Base-by-base conservation (phyloP, 2,329 filamentous ascomycete species). In the Exophiala mesophila region DNA sequence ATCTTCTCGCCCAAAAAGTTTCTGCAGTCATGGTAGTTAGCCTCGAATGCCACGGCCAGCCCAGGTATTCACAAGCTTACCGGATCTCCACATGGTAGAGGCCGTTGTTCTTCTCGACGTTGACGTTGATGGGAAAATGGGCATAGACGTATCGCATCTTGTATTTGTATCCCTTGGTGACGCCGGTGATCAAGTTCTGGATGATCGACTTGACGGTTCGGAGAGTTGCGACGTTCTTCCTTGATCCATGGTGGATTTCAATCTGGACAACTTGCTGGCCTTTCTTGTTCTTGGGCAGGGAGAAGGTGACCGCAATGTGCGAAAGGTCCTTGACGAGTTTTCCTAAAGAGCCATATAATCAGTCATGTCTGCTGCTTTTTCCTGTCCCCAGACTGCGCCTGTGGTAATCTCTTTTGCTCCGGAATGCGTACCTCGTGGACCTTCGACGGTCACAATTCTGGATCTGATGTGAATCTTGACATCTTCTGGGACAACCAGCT, bases 81-180 rank as follows among this genome's bases (percentile, higher is more conserved):
- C 92, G 84, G 78, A 98, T 97, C 83, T 98, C 92, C 67, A 98
- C 86, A 74, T 94, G 85, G 68, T 66, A 85, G 62, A 83, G 73
- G 60, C 83, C 89, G 66, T 72, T 70, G 81, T 90, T 90, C 85
- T 96, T 89, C 64, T 95, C 88, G 60, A 98, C 73, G 80, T 96
- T 97, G 77, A 98, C 90, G 82, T 98, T 98, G 88, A 98, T 98
- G 74, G 92, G 92, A 70, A 98, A 98, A 84, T 98, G 92, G 70
- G 92, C 92, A 73, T 98, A 98, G 74, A 98, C 92, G 78, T 98
- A 98, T 67, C 94, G 88, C 90, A 98, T 97, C 87, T 98, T 98
- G 85, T 98, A 98, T 79, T 94, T 94, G 87, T 85, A 98, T 61
- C 92, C 92, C 80, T 90, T 94, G 71, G 92, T 98, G 59, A 98